Conservation (phyloP, 495 filamentous ascomycete species). For the Penicillium steckii region DNA sequence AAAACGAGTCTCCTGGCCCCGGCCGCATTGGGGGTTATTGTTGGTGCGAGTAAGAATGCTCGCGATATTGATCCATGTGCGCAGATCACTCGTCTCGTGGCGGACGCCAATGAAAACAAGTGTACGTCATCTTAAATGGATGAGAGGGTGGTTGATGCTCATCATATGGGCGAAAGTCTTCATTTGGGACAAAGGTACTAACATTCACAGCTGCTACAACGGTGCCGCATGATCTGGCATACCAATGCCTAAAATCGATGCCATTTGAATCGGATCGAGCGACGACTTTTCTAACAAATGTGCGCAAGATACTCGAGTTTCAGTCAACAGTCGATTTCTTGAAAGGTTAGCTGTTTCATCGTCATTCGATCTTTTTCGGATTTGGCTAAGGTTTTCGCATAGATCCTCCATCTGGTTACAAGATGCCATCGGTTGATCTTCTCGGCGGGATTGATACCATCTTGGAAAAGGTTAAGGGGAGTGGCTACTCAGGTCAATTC, state of each 20-base stretch:
- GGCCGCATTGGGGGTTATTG: constrained; percentile 15
- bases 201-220: constrained; percentile 17
- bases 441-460: constrained; percentile 43
- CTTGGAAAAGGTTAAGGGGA: constrained; percentile 32
- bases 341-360: constrained; percentile 27
- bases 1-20: constrained; percentile 9
- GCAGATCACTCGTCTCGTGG: constrained; percentile 19
- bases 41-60: constrained; percentile 10
- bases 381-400: neutral
- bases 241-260: constrained; percentile 53
- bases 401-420: constrained; percentile 54
- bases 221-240: constrained; percentile 33
- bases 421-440: constrained; percentile 53
- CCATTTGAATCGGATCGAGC: constrained; percentile 55
- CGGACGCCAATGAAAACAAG: constrained; percentile 16
- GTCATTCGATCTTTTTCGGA: neutral
- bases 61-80: constrained; percentile 27
- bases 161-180: neutral
- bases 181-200: neutral
- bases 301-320: constrained; percentile 55
- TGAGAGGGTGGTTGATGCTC: neutral
- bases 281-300: constrained; percentile 50
- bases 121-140: constrained; percentile 13
- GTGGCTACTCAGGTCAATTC: constrained; percentile 45
- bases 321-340: constrained; percentile 56